Conservation (phyloP, 2,329 filamentous ascomycete species). For the Nigrospora oryzae region DNA sequence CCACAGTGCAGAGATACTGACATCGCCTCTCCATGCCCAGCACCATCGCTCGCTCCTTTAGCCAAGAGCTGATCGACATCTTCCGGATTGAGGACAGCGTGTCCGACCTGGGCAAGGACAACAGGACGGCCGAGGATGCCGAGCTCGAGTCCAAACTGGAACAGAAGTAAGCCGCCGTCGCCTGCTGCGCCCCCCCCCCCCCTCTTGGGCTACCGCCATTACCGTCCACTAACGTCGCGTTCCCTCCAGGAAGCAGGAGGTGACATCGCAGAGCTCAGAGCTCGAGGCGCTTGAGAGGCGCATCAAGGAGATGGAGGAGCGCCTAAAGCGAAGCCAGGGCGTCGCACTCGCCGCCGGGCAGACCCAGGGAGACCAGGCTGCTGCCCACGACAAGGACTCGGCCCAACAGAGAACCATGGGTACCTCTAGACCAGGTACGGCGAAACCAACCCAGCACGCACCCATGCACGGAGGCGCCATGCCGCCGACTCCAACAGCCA, state of each 20-base stretch:
- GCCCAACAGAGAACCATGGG: slow-evolving; percentile 14
- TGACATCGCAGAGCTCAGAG: slow-evolving; percentile 67
- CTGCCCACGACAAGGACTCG: slow-evolving; percentile 18
- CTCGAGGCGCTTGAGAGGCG: slow-evolving; percentile 79
- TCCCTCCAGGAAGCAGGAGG: slow-evolving; percentile 63
- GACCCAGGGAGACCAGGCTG: slow-evolving; percentile 5
- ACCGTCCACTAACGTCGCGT: neutral
- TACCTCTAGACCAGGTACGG: slow-evolving; percentile 44
- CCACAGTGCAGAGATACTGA: slow-evolving; percentile 7
- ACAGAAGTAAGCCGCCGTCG: too few relatives aligned
- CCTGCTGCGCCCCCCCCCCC: neutral
- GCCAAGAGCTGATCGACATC: slow-evolving; percentile 75
- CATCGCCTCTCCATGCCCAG: slow-evolving; percentile 34
- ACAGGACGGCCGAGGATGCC: too few relatives aligned
- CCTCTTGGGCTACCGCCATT: neutral
- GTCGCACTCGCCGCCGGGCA: neutral
- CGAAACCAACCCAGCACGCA: slow-evolving; percentile 37
- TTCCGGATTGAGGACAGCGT: slow-evolving; percentile 80
- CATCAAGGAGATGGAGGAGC: slow-evolving; percentile 77
- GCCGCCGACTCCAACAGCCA: slow-evolving; percentile 51
- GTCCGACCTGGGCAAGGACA: slow-evolving; percentile 55
- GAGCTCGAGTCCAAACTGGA: too few relatives aligned
- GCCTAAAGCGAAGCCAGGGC: slow-evolving; percentile 41
- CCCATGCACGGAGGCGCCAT: slow-evolving; percentile 47
- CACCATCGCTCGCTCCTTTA: slow-evolving; percentile 82